Conservation (phyloP, 106 monocot species). For the Cymbidium sinense region DNA sequence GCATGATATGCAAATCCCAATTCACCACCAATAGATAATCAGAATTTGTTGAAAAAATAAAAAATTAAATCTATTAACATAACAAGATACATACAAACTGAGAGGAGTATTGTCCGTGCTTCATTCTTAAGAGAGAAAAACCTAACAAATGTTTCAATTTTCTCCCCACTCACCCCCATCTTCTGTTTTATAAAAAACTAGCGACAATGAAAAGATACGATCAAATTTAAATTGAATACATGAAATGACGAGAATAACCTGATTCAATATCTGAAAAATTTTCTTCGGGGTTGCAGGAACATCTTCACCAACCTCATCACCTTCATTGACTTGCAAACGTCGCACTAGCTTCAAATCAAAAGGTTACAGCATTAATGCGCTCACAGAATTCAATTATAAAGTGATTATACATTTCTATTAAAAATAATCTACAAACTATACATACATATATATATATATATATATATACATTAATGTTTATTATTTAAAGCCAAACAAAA, state of each 20-base stretch:
- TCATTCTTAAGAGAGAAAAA: not conserved
- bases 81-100: not conserved
- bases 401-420: not conserved
- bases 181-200: not conserved
- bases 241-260: constrained; percentile 27
- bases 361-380: not conserved
- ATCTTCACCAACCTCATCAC: constrained; percentile 54
- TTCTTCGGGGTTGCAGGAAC: constrained; percentile 64
- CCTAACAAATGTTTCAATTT: not conserved
- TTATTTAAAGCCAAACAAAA: no score
- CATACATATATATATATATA: no score
- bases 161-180: not conserved
- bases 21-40: not conserved
- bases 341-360: constrained; percentile 56
- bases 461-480: no score
- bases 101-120: not conserved
- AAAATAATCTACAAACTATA: not conserved
- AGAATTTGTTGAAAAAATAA: not conserved
- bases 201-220: not conserved
- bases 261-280: constrained; percentile 81
- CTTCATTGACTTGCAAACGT: constrained; percentile 63
- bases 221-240: not conserved
- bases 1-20: not conserved
- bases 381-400: not conserved
- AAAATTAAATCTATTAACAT: not conserved